Evolutionary conservation across 1,284 basidiomycete genomes (phyloP), one percentile per base, ranked within the genome.

Genomic region (Porodaedalea pini): DNA sequence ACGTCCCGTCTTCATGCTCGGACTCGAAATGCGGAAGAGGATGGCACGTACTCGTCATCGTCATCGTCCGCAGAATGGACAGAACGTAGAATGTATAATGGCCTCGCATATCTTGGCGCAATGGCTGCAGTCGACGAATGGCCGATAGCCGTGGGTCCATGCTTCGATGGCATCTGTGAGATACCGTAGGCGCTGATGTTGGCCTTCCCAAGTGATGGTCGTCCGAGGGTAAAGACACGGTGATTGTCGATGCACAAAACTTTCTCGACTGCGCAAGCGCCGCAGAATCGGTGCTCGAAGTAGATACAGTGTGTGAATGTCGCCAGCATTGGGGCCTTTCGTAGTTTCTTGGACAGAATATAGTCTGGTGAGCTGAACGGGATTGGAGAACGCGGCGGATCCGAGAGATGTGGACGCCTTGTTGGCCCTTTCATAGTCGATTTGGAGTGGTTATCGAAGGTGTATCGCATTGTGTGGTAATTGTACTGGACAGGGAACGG

Each of bases 21-120:
- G 56, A 57, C 23, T 57, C 56, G 4, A 57, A 15, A 32, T 57
- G n/a, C 56, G 3, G 49, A 51, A 40, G 57, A 59, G n/a, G 57
- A 48, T 10, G 52, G 51, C 7, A 54, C 37, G 8, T 47, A 32
- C 7, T 59, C 57, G 29, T 50, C 52, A 17, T 59, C 57, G 10
- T 59, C 56, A n/a, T 25, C 51, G 10, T 52, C 41, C 21, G 19
- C 19, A 15, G 37, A 13, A 11, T 25, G n/a, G 34, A 5, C 27
- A 25, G n/a, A 13, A n/a, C 34, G 36, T 19, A 3, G 34, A 27
- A 3, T 8, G 50, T 7, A 15, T 39, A 6, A 25, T 17, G 27
- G 4, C 13, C 31, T 15, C 15, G 10, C 39, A 19, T 31, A 8
- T 25, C 15, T n/a, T n/a, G 39, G 37, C 8, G 21, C 19, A 15